Evolutionary conservation across 805 yeast species (phyloP).

Genomic region (Ogataea polymorpha): DNA sequence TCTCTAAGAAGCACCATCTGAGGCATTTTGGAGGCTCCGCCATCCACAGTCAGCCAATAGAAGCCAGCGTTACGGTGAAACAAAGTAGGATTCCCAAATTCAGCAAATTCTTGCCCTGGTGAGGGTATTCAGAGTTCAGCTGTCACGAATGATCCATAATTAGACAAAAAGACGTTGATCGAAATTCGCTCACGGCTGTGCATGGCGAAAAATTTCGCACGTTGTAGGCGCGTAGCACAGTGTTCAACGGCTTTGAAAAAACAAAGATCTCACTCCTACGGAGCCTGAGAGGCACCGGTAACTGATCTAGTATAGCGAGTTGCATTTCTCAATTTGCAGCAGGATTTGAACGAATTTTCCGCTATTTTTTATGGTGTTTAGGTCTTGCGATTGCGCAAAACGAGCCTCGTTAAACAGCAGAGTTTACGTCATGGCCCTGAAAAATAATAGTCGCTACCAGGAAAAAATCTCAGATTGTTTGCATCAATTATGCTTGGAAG

Average conservation of each 20-base stretch:
- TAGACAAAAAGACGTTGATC: not conserved
- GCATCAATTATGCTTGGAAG: not conserved
- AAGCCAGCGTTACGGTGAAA: not conserved
- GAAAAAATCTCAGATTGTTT: not conserved
- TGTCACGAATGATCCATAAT: not conserved
- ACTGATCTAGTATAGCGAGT: no score
- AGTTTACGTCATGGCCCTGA: not conserved
- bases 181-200: conserved; percentile 7
- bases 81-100: not conserved
- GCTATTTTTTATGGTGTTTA: no score
- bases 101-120: not conserved
- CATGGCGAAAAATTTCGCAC: conserved; percentile 1
- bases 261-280: not conserved
- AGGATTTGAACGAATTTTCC: no score
- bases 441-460: not conserved
- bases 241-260: not conserved
- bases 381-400: not conserved
- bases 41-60: not conserved
- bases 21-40: not conserved
- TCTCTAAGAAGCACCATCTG: not conserved
- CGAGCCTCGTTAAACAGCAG: not conserved
- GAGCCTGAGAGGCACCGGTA: no score
- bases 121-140: not conserved
- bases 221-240: not conserved
- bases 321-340: no score